Evolutionary conservation across 805 yeast species (phyloP), one percentile per base, ranked within the genome.

Genomic region (Nakazawaea pomicola): DNA sequence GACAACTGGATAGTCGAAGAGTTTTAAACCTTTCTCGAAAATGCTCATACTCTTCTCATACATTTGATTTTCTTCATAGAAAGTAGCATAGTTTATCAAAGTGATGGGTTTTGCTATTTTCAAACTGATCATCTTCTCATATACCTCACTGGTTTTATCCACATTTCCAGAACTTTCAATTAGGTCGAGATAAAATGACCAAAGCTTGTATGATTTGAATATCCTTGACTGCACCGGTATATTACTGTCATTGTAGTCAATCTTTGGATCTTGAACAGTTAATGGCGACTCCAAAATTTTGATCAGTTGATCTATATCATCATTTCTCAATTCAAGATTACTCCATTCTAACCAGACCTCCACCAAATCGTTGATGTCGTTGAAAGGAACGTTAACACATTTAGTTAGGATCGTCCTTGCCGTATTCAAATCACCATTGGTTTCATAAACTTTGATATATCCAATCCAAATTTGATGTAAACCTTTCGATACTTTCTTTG

Each of bases 321-420:
- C 74, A 14, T 63, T 59, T 18, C 71, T 62, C 23, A 84, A 51
- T 45, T 81, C 83, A 59, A 76, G 61, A 43, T 83, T 83, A 5
- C 83, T 68, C 96, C 96, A 90, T 14, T 70, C 72, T n/a, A 76
- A 62, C 74, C 88, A 85, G 6, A 90, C 57, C 3, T 71, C 72
- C 2, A 80, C 84, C 16, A 88, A 60, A 45, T 88, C 96, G 17
- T 75, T 74, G 0, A 77, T 61, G 12, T 69, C 60, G 19, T 64
- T 70, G 59, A 72, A 88, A 5, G 89, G 90, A 0, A 89, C 90
- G 41, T 78, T 77, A 1, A 77, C 64, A 0, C 91, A 81, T 36
- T 79, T 79, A 28, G 77, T 75, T 41, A 72, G 75, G 5, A 89
- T 72, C 14, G 73, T 65, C 47, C 83, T 61, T 1, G 90, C 88